A percentile compares a stretch with the other conserved stretches of the same genome.
Evolutionary conservation across 768 basidiomycete species (phyloP).

Genomic region (Galerina sulciceps): DNA sequence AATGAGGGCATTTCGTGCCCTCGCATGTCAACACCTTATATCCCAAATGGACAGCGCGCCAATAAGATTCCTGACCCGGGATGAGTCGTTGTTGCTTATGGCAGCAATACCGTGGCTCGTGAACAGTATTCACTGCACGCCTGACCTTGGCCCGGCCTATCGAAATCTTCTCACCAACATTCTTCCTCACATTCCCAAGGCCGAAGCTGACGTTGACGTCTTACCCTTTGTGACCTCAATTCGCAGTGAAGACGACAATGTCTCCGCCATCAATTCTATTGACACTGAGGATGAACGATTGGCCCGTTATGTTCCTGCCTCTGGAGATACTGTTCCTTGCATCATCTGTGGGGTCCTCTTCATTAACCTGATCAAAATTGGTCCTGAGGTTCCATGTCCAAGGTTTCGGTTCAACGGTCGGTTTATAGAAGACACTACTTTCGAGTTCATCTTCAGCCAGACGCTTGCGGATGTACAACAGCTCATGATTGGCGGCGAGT

Average conservation of each 20-base stretch:
- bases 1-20: constrained; percentile 19
- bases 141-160: constrained; percentile 21
- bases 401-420: not conserved
- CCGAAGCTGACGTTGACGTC: constrained; percentile 11
- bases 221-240: constrained; percentile 16
- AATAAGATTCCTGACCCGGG: not conserved
- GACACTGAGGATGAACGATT: not conserved
- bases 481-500: not conserved
- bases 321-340: not conserved
- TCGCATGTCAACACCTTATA: constrained; percentile 21
- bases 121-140: constrained; percentile 29
- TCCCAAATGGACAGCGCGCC: not conserved
- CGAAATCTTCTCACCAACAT: constrained; percentile 23
- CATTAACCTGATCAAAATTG: constrained; percentile 8
- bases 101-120: constrained; percentile 24
- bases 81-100: constrained; percentile 23
- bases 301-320: not conserved
- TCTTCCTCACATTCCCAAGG: constrained; percentile 21
- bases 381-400: constrained; percentile 9
- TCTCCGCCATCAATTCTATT: not conserved
- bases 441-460: constrained; percentile 15
- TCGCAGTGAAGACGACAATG: constrained; percentile 1
- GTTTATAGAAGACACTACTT: constrained; percentile 1
- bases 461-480: constrained; percentile 2
- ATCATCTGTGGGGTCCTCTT: constrained; percentile 8